Evolutionary conservation across 2,329 filamentous ascomycete genomes (phyloP).

Genomic region (Emmonsiellopsis sp.): DNA sequence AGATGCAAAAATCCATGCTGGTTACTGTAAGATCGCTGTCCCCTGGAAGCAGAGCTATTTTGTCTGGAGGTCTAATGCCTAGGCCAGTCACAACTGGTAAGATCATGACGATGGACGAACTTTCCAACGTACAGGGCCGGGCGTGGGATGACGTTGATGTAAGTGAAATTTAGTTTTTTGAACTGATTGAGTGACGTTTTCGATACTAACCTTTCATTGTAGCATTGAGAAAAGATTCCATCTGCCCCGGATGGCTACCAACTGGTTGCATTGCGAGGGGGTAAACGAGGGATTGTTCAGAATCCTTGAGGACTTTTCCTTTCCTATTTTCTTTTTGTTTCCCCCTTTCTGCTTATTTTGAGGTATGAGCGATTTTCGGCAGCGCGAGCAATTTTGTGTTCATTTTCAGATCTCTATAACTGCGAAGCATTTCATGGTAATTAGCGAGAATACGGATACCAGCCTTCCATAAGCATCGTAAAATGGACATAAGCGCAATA

Average conservation of each 20-base stretch:
- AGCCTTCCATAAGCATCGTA: no score
- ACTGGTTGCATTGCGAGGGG: neutral
- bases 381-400: no score
- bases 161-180: conserved; percentile 3
- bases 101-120: conserved; percentile 72
- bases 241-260: no score
- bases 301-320: neutral
- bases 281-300: neutral
- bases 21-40: conserved; percentile 39
- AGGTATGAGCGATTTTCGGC: neutral
- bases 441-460: no score
- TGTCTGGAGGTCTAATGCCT: conserved; percentile 60
- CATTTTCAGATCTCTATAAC: no score
- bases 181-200: neutral
- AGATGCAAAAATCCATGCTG: conserved; percentile 94
- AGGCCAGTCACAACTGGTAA: conserved; percentile 79
- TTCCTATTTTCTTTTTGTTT: neutral
- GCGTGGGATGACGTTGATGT: conserved; percentile 62
- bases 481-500: no score
- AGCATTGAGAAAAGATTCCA: conserved; percentile 3
- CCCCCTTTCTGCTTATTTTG: neutral
- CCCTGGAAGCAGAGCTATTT: neutral
- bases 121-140: conserved; percentile 72
- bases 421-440: no score
- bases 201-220: neutral